These are phyloP conservation scores for Brassica juncea DNA, from an alignment of 345 rosid species.

Conservation along the genomic window DNA sequence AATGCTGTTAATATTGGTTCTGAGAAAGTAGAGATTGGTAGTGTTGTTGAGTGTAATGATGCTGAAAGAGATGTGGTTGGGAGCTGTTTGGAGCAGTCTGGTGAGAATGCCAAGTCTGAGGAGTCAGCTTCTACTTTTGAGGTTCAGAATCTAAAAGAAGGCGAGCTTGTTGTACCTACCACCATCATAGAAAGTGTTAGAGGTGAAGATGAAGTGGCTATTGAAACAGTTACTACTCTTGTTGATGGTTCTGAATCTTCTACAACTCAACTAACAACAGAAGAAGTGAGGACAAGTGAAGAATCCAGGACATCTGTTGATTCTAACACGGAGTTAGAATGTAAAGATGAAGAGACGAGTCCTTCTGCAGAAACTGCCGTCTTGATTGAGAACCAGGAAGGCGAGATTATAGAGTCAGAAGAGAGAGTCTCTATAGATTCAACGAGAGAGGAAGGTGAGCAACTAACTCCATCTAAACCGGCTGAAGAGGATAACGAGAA, in stretches of 20 bases:
- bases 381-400: constrained; percentile 41
- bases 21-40: constrained; percentile 19
- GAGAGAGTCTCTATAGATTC: constrained; percentile 25
- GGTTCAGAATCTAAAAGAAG: constrained; percentile 29
- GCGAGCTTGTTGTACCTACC: constrained; percentile 32
- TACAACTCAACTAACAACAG: constrained; percentile 13
- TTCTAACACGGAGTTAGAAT: constrained; percentile 34
- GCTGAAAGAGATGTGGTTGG: constrained; percentile 46
- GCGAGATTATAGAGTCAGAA: constrained; percentile 43
- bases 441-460: constrained; percentile 41
- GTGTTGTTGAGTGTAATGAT: constrained; percentile 32
- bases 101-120: constrained; percentile 39
- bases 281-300: constrained; percentile 19
- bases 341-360: constrained; percentile 42
- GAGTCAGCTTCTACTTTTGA: constrained; percentile 37
- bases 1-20: not conserved
- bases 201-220: constrained; percentile 38
- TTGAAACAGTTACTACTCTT: constrained; percentile 31
- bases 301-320: constrained; percentile 33
- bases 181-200: constrained; percentile 37
- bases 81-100: constrained; percentile 54
- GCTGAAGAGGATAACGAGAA: constrained; percentile 33
- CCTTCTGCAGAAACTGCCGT: constrained; percentile 42
- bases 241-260: constrained; percentile 20
- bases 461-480: constrained; percentile 36